A percentile compares a stretch with the other conserved stretches of the same genome.
Conservation (phyloP, 1,284 basidiomycete species). For the Microbotryum saponariae region DNA sequence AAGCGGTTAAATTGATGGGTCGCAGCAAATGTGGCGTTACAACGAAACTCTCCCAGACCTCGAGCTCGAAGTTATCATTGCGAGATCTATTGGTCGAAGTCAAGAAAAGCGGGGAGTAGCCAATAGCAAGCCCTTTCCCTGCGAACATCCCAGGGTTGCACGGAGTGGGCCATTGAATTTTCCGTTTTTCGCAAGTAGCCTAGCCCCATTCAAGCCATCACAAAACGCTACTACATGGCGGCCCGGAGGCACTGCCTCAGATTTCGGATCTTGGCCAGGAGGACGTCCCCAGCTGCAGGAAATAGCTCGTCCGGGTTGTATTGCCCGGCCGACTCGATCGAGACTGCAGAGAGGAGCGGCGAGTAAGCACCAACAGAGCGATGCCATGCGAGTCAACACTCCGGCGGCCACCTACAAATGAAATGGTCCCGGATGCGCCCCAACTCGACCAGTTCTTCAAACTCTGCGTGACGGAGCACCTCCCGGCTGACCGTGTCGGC, state of each 20-base stretch:
- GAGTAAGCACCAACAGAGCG: not conserved
- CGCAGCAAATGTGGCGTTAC: too few relatives aligned
- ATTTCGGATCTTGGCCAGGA: conserved; percentile 66
- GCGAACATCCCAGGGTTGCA: too few relatives aligned
- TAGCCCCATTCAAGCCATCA: too few relatives aligned
- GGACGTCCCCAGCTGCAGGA: conserved; percentile 70
- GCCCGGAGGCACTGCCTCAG: conserved; percentile 4
- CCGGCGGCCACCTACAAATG: conserved; percentile 55
- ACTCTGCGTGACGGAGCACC: conserved; percentile 85
- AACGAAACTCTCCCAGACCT: too few relatives aligned
- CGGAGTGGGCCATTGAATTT: too few relatives aligned
- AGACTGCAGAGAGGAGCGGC: conserved; percentile 52
- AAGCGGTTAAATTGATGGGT: too few relatives aligned
- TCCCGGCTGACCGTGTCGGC: conserved; percentile 89
- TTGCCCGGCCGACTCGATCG: conserved; percentile 80
- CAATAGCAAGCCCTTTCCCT: too few relatives aligned
- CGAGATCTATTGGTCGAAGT: too few relatives aligned
- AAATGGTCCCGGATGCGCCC: conserved; percentile 87
- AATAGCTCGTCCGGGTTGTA: conserved; percentile 79
- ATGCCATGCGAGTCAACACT: not conserved
- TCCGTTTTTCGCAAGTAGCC: too few relatives aligned
- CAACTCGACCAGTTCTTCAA: conserved; percentile 74
- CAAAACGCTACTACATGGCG: too few relatives aligned
- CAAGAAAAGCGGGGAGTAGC: too few relatives aligned
- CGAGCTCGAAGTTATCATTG: too few relatives aligned